Base-by-base conservation (phyloP, 768 basidiomycete genomes). In the Lentinula raphanica region DNA sequence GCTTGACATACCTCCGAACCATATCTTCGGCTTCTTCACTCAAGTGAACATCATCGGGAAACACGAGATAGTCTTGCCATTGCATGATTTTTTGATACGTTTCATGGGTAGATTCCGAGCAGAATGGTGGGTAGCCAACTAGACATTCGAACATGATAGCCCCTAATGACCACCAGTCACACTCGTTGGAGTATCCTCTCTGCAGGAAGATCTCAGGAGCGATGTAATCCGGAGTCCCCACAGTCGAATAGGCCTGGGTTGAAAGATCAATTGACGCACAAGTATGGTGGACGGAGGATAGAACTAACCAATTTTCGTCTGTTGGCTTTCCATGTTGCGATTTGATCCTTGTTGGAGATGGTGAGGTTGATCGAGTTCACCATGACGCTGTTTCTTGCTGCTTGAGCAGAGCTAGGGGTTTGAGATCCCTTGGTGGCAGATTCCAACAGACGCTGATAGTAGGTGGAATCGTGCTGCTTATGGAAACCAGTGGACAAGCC, bases 401-500 rank as follows among this genome's bases (percentile, higher is more conserved):
- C 68, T 56, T 80, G 76, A 50, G 76, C 73, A 28, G 76, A 59
- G 2, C 72, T 71, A 4, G 76, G 72, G 48, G 79, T 70, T 36
- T 76, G 71, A 2, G 78, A 71, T 49, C 77, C 77, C 36, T 74
- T 82, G 9, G 39, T 74, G 61, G 83, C 82, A 60, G 79, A 79
- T 54, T 94, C 94, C 32, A 98, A 75, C 36, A 98, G 74, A 45
- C 86, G 85, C 66, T 95, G 90, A 67, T 99, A 98, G 72, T 99
- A 99, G 56, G 82, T 87, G 23, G 94, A 93, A 69, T 98, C 95
- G 67, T 98, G 95, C 66, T 94, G 91, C 68, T 97, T 98, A 73
- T 98, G 95, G 74, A 98, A 98, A 3, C 97, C 97, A n/a, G 97
- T 98, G 1, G 96, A 97, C 48, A 99, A 84, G 58, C 97, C 96